phyloP scores from a whole-genome alignment of 2,329 filamentous ascomycete genomes.

The Plenodomus lindquistii region DNA sequence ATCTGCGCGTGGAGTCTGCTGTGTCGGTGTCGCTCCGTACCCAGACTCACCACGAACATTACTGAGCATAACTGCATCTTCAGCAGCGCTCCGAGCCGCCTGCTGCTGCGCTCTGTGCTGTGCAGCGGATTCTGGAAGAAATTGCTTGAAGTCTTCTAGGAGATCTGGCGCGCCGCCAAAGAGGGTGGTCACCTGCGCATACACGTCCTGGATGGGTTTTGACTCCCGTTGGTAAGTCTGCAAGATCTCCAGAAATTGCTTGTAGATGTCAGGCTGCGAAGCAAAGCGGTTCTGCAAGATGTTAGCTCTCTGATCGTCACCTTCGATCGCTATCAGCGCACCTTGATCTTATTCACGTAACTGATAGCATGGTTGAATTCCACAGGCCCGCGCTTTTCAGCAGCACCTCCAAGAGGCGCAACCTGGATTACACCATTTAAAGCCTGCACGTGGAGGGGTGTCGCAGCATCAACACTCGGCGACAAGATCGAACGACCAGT shows the following conservation, averaged over 20 bases:
- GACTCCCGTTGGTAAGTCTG: constrained; percentile 98
- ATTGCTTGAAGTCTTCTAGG: constrained; percentile 98
- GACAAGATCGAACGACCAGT: constrained; percentile 59
- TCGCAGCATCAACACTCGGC: constrained; percentile 49
- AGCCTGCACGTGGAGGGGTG: constrained; percentile 59
- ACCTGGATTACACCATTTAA: constrained; percentile 64
- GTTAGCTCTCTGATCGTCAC: constrained; percentile 51
- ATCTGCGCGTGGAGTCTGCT: constrained; percentile 54
- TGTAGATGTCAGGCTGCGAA: constrained; percentile 96
- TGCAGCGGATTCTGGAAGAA: constrained; percentile 86
- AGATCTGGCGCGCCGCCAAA: constrained; percentile 94
- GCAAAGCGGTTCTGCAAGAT: constrained; percentile 76
- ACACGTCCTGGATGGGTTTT: constrained; percentile 97
- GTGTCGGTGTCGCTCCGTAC: constrained; percentile 48
- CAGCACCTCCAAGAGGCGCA: constrained; percentile 57
- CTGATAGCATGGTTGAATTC: constrained; percentile 99
- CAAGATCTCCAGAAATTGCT: constrained; percentile 96
- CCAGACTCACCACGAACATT: constrained; percentile 61
- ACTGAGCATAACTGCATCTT: constrained; percentile 70
- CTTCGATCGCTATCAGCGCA: constrained; percentile 49
- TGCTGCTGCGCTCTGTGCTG: constrained; percentile 60
- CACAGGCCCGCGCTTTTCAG: constrained; percentile 87
- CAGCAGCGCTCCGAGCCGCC: constrained; percentile 65
- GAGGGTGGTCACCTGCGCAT: constrained; percentile 90
- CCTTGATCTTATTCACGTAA: constrained; percentile 99